phyloP scores from a whole-genome alignment of 2,329 filamentous ascomycete species.

The Colletotrichum shisoi region DNA sequence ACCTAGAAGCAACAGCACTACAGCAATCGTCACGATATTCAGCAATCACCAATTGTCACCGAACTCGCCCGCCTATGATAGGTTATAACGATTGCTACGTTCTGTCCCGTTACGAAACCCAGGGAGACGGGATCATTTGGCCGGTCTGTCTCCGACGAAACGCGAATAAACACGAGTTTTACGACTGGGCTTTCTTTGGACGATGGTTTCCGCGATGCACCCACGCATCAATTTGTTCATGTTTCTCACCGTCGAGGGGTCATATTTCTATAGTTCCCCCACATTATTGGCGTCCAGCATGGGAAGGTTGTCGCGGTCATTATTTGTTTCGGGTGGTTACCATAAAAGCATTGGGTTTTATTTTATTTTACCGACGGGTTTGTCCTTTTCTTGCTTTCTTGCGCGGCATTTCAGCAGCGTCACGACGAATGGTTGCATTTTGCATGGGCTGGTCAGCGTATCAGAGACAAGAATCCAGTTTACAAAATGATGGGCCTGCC shows the following conservation, averaged over 20 bases:
- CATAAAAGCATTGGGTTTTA: slow-evolving; percentile 14
- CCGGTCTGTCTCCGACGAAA: neutral
- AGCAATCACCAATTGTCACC: too few species aligned
- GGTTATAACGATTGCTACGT: too few species aligned
- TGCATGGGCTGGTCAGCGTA: neutral
- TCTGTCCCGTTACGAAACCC: neutral
- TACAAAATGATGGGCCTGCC: neutral
- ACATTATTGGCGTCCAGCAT: slow-evolving; percentile 28
- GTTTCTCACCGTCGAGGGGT: neutral
- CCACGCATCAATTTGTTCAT: neutral
- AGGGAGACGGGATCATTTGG: neutral
- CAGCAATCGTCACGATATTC: too few species aligned
- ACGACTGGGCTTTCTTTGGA: neutral
- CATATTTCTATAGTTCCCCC: neutral
- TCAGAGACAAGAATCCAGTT: neutral
- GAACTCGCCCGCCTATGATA: too few species aligned
- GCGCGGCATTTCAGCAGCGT: neutral
- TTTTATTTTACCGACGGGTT: neutral
- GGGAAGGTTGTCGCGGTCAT: neutral
- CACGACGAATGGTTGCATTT: neutral
- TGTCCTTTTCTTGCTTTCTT: neutral
- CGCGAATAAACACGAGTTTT: slow-evolving; percentile 3
- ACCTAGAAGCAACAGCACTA: too few species aligned
- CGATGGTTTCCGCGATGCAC: neutral
- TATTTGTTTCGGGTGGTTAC: neutral